Evolutionary conservation across 345 rosid species (phyloP).

Genomic region (Brassica nigra): DNA sequence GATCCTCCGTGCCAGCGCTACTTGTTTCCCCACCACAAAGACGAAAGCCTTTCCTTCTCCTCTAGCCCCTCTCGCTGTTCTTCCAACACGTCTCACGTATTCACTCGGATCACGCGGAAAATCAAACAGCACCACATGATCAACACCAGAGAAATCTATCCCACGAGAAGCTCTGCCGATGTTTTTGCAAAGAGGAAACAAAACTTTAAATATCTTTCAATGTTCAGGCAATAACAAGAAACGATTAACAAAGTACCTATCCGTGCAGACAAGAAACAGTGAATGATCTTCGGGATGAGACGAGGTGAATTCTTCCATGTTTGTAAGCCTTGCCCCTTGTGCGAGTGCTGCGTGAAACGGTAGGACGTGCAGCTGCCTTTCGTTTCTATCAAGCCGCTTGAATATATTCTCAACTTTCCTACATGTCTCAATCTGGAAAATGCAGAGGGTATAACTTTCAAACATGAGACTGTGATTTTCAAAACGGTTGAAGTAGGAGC

Average conservation of each 20-base stretch:
- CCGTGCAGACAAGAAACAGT: constrained; percentile 78
- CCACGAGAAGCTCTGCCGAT: constrained; percentile 85
- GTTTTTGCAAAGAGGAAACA: not conserved
- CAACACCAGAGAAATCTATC: constrained; percentile 77
- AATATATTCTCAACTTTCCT: constrained; percentile 89
- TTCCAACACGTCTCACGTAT: constrained; percentile 91
- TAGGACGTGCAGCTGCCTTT: constrained; percentile 51
- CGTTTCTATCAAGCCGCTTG: constrained; percentile 76
- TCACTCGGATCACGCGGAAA: constrained; percentile 93
- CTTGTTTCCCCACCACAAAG: constrained; percentile 92
- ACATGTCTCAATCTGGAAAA: constrained; percentile 85
- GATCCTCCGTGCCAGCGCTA: constrained; percentile 63
- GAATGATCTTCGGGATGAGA: constrained; percentile 48
- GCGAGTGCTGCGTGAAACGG: constrained; percentile 88
- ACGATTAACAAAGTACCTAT: constrained; percentile 52
- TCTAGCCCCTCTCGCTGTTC: constrained; percentile 92
- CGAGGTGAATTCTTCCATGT: constrained; percentile 74
- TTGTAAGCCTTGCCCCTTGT: constrained; percentile 64
- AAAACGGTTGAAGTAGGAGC: not conserved
- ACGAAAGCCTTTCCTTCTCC: constrained; percentile 87
- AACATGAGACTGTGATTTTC: constrained; percentile 7
- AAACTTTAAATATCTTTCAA: not conserved
- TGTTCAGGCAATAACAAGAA: not conserved
- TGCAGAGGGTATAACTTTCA: not conserved
- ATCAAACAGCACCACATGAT: constrained; percentile 83